phyloP scores from a whole-genome alignment of 1,284 basidiomycete genomes.

The Marasmius tenuissimus region DNA sequence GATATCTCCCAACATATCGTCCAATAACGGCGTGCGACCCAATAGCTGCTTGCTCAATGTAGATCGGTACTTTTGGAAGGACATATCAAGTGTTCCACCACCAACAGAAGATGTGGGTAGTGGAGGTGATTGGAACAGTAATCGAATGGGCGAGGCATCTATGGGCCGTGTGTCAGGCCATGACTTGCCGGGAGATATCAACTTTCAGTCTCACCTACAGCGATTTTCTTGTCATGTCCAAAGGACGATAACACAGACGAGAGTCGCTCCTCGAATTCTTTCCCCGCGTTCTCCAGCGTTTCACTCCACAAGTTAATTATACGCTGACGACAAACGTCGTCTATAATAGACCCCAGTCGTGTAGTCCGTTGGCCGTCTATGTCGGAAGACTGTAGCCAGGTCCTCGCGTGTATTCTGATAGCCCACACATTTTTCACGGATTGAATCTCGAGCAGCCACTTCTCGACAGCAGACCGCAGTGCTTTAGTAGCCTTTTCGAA shows the following conservation, averaged over 20 bases:
- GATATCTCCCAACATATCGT: slow-evolving; percentile 53
- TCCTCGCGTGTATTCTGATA: slow-evolving; percentile 48
- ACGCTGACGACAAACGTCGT: slow-evolving; percentile 50
- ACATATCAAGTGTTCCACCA: slow-evolving; percentile 39
- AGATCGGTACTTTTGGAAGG: slow-evolving; percentile 59
- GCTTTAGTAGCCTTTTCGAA: slow-evolving; percentile 50
- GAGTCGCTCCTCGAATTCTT: slow-evolving; percentile 45
- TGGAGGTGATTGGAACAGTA: slow-evolving; percentile 54
- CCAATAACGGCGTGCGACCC: slow-evolving; percentile 58
- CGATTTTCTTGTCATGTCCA: slow-evolving; percentile 21
- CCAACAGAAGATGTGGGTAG: slow-evolving; percentile 44
- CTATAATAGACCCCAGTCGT: slow-evolving; percentile 42
- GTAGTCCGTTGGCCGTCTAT: slow-evolving; percentile 44
- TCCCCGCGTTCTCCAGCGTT: slow-evolving; percentile 41
- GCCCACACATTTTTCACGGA: slow-evolving; percentile 67
- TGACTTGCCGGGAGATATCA: not conserved
- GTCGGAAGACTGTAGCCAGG: slow-evolving; percentile 39
- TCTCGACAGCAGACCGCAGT: slow-evolving; percentile 42
- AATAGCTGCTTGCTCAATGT: slow-evolving; percentile 56
- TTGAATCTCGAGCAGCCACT: slow-evolving; percentile 59
- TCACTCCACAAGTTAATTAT: slow-evolving; percentile 58
- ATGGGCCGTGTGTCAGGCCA: not conserved
- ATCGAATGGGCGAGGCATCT: slow-evolving; percentile 53
- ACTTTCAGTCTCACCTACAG: slow-evolving; percentile 28
- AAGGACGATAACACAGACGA: slow-evolving; percentile 31